Base-by-base conservation (phyloP, 2,329 filamentous ascomycete species). In the Venturia aucupariae region DNA sequence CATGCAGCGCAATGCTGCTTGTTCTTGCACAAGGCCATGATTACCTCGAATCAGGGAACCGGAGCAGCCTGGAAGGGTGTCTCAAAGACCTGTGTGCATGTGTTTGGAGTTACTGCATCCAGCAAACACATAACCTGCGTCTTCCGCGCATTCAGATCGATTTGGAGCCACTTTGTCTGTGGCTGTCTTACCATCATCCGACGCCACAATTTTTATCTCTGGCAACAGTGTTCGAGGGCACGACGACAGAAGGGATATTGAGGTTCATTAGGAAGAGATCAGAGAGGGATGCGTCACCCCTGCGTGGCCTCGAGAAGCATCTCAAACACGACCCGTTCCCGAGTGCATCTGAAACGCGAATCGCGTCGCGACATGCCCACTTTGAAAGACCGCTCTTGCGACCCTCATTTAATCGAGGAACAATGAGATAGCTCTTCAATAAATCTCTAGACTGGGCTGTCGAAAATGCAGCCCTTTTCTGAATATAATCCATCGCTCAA, bases 321-420 rank as follows among this genome's bases (percentile, higher is more conserved):
- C 32, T 48, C 38, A 62, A 44, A 54, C 39, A 39, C 17, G 32
- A 30, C 22, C 4, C 59, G 32, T 39, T 15, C n/a, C 32, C 30
- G 59, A 30, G 24, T 42, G 24, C n/a, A 41, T 42, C 17, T 41
- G 59, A 61, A 46, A 42, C 59, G 38, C 59, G 38, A 61, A 46
- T 10, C 32, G 38, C 38, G 4, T 42, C 7, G 22, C 38, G 38
- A 41, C 42, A 46, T n/a, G 5, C 11, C 27, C 5, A 46, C 35
- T 30, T 42, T 19, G 35, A 27, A 19, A 30, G n/a, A 19, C 24
- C 59, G 22, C 35, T 30, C 24, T 61, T 39, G 42, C 17, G 35
- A 61, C 59, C 6, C 30, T 32, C 22, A 35, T 5, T 2, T 7
- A n/a, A 8, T 19, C 13, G 30, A 35, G 30, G 30, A 54, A 19